Conservation (phyloP, 1,284 basidiomycete genomes). For the Apiotrichum gracile region DNA sequence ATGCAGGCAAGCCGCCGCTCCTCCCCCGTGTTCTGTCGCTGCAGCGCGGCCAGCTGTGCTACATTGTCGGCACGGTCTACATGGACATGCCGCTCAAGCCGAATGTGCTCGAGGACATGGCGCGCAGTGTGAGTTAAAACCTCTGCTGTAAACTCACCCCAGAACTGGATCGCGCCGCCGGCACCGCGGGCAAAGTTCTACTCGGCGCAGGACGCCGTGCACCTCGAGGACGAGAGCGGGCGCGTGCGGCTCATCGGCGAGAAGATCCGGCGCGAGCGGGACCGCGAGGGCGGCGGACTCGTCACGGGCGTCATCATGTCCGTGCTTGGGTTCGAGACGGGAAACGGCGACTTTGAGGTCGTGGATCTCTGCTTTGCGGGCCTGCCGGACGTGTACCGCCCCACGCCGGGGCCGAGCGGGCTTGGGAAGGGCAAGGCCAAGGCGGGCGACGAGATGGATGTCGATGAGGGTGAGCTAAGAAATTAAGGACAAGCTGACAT, state of each 20-base stretch:
- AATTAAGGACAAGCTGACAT: no score
- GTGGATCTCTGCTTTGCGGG: constrained; percentile 83
- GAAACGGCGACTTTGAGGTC: constrained; percentile 86
- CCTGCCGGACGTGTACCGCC: constrained; percentile 58
- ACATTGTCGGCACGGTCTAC: constrained; percentile 90
- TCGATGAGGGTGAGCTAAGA: constrained; percentile 7
- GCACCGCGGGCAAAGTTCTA: constrained; percentile 67
- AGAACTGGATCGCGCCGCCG: constrained; percentile 86
- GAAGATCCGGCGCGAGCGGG: constrained; percentile 40
- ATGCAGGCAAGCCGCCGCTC: constrained; percentile 62
- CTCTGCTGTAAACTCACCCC: constrained; percentile 1
- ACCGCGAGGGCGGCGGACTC: constrained; percentile 54
- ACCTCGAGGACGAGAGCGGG: constrained; percentile 93
- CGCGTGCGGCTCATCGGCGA: constrained; percentile 82
- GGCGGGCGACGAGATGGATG: constrained; percentile 20
- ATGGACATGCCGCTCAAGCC: constrained; percentile 98
- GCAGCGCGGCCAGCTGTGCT: constrained; percentile 74
- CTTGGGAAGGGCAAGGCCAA: constrained; percentile 42
- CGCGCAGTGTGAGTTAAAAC: constrained; percentile 65
- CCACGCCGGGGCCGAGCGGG: constrained; percentile 19
- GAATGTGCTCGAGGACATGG: constrained; percentile 91
- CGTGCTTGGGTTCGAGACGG: constrained; percentile 82
- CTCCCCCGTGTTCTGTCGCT: constrained; percentile 85
- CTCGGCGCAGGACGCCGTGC: constrained; percentile 71
- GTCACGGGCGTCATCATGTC: constrained; percentile 86